Evolutionary conservation across 164 flowering plant species (phyloP).

Genomic region (Litsea cubeba): DNA sequence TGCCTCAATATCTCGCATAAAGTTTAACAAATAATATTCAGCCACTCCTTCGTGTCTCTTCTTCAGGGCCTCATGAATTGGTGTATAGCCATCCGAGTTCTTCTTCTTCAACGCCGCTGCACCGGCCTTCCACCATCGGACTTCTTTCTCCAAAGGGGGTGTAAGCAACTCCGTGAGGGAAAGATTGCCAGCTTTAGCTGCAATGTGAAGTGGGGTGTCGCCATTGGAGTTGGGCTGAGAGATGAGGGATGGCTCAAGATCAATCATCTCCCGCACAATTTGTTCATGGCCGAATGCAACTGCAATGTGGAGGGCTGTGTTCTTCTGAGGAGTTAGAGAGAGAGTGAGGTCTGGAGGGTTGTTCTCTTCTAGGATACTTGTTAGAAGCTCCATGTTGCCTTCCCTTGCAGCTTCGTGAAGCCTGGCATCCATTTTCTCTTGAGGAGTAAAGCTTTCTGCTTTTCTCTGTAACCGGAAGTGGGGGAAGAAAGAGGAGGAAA

Average conservation of each 20-base stretch:
- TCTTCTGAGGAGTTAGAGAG: not conserved
- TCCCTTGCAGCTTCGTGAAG: conserved; percentile 1
- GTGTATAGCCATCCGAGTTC: conserved; percentile 11
- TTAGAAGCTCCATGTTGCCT: not conserved
- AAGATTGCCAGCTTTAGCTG: conserved; percentile 3
- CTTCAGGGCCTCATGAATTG: conserved; percentile 19
- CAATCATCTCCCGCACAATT: not conserved
- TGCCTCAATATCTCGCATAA: too few relatives aligned
- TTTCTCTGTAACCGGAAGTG: too few relatives aligned
- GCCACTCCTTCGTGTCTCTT: not conserved
- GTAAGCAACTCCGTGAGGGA: not conserved
- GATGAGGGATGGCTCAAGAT: not conserved
- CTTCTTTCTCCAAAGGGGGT: not conserved
- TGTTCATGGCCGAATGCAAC: not conserved
- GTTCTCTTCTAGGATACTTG: not conserved
- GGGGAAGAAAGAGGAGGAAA: too few relatives aligned
- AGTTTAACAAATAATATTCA: too few relatives aligned
- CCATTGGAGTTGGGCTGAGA: not conserved
- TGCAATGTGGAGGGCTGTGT: conserved; percentile 8
- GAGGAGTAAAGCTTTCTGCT: too few relatives aligned
- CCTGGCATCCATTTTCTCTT: not conserved
- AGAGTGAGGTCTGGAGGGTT: not conserved
- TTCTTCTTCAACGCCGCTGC: not conserved
- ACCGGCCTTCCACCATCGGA: not conserved
- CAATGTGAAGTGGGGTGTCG: conserved; percentile 12